Conservation (phyloP, 192 early-diverging fungal genomes). For the Coemansia aciculifera region DNA sequence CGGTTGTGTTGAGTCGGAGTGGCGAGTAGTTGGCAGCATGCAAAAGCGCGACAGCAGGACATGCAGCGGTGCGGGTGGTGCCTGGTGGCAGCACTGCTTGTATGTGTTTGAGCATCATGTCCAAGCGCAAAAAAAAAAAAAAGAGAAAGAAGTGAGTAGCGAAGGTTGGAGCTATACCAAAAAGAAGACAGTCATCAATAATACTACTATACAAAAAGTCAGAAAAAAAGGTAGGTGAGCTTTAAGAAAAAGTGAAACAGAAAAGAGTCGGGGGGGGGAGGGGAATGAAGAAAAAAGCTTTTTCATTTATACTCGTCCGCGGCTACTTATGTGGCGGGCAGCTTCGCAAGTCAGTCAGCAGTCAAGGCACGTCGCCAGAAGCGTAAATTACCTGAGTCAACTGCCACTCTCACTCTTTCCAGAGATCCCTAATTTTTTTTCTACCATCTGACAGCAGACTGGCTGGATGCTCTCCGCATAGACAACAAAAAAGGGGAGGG, state of each 20-base stretch:
- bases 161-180: background rate
- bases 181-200: background rate
- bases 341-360: background rate
- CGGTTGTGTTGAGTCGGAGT: slow-evolving; percentile 13
- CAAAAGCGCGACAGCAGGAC: background rate
- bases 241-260: background rate
- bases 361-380: background rate
- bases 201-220: background rate
- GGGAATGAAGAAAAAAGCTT: background rate
- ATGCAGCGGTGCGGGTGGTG: background rate
- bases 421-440: background rate
- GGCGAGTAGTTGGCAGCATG: background rate
- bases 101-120: slow-evolving; percentile 9
- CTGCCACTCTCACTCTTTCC: background rate
- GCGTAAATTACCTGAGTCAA: background rate
- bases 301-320: background rate
- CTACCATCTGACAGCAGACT: background rate
- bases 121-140: background rate
- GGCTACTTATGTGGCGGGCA: no score
- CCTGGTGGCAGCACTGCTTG: background rate
- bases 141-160: no score
- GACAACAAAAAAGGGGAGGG: background rate
- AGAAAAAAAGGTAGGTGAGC: background rate
- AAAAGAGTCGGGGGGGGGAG: background rate
- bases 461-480: background rate